Percentiles rank a stretch among this genome's conserved stretches.
Evolutionary conservation across 805 yeast species (phyloP).

Genomic region (Teunomyces cretensis): DNA sequence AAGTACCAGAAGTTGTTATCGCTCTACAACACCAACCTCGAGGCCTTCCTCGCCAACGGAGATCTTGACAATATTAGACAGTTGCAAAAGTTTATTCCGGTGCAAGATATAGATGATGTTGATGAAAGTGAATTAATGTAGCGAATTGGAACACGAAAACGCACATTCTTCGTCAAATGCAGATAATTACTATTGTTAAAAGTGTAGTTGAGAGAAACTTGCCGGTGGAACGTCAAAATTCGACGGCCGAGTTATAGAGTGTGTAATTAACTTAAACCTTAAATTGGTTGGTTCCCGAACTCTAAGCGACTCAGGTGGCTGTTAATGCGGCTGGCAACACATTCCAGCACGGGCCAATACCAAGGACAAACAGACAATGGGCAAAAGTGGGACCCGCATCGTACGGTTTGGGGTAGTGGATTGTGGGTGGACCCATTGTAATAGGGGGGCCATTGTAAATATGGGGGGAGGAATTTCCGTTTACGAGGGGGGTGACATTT

Average conservation of each 20-base stretch:
- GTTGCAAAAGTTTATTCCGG: constrained; percentile 5
- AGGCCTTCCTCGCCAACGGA: constrained; percentile 10
- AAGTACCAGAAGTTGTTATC: constrained; percentile 18
- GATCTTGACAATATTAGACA: constrained; percentile 7
- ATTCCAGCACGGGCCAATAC: too few species aligned
- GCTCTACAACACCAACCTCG: constrained; percentile 9
- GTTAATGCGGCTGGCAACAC: too few species aligned
- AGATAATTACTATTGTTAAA: not conserved
- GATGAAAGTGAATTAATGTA: not conserved
- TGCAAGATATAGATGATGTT: constrained; percentile 2
- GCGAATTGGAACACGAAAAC: too few species aligned
- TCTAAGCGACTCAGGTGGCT: not conserved
- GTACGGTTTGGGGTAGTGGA: too few species aligned
- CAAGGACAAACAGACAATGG: too few species aligned
- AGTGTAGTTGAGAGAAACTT: not conserved
- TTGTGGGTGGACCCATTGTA: too few species aligned
- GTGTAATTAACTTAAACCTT: not conserved
- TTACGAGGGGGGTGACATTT: not conserved
- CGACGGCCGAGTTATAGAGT: not conserved
- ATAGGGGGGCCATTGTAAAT: too few species aligned
- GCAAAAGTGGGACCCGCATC: too few species aligned
- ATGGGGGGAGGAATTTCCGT: too few species aligned
- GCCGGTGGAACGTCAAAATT: not conserved
- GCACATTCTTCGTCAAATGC: not conserved
- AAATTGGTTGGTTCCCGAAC: not conserved